Base-by-base conservation (phyloP, 108 stramenopile species). In the Skeletonema marinoi region DNA sequence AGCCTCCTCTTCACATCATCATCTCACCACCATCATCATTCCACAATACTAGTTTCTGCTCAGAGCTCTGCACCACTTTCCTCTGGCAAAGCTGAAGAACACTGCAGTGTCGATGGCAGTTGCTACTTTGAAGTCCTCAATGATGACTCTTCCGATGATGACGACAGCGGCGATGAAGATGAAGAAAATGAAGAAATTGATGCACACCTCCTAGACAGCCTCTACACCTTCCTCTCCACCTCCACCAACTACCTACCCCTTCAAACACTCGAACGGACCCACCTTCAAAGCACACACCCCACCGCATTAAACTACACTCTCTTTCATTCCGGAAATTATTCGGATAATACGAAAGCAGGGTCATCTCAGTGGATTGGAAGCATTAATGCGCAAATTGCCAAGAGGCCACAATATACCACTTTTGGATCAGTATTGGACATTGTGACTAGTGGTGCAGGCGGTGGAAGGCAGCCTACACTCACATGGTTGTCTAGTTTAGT, bases 351-450 rank as follows among this genome's bases (percentile, higher is more conserved):
- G 9, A 35, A 17, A 0, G 63, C 63, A 17, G 63, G 63, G 0
- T 38, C 63, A 19, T 2, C 33, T 9, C 38, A 64, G 8, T 64
- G 63, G 63, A 10, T 64, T 8, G 63, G 63, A 39, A 25, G 54
- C 2, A 17, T 38, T 2, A 39, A 39, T 35, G 63, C 63, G 0
- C 63, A 64, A 39, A 39, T 38, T 19, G 29, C 19, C 8, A 39
- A 2, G 5, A 9, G 12, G 4, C 63, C 63, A 9, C 7, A 6
- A 0, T 64, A 64, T 29, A 39, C 63, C 1, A 11, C 63, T 17
- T 38, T 64, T 39, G 63, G 63, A 6, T 64, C 63, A 16, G 0
- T 64, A 64, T 64, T 64, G 63, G 35, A 30, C 17, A 41, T 41
- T 11, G 39, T 11, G 10, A 41, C 39, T 2, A 12, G 39, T 41